A percentile compares a stretch with the other conserved stretches of the same genome.
These are phyloP conservation scores for Apiospora sp. DNA, from an alignment of 2,329 filamentous ascomycete species.

Conservation along the genomic window DNA sequence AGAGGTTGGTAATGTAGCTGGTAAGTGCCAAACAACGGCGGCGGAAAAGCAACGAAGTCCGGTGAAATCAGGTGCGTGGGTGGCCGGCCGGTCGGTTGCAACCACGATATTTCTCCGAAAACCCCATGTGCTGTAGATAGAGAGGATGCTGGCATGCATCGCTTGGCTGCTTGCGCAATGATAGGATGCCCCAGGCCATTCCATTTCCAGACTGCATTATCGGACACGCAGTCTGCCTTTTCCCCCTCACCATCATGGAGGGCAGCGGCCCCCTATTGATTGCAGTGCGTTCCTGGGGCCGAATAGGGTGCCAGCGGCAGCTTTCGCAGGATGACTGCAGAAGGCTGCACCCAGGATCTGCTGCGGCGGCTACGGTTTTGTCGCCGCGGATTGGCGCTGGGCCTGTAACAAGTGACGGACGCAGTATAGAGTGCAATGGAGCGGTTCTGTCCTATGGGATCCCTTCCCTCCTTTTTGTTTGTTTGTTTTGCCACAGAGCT, in stretches of 20 bases:
- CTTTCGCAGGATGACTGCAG: slow-evolving; percentile 2
- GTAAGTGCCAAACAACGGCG: too few relatives aligned
- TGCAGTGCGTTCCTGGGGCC: background rate
- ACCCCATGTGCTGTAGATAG: background rate
- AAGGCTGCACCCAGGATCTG: slow-evolving; percentile 13
- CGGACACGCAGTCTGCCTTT: slow-evolving; percentile 5
- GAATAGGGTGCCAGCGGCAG: slow-evolving; percentile 6
- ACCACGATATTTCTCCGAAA: background rate
- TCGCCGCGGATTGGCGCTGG: slow-evolving; percentile 6
- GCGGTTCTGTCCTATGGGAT: background rate
- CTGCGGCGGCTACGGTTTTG: background rate
- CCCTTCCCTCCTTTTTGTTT: background rate
- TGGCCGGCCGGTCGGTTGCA: background rate
- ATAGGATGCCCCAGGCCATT: background rate
- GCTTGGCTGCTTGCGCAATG: background rate
- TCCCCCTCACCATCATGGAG: background rate
- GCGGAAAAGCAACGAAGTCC: background rate
- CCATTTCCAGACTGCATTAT: slow-evolving; percentile 4
- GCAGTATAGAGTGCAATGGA: background rate
- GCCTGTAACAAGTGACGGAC: slow-evolving; percentile 9
- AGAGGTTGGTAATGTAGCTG: too few relatives aligned
- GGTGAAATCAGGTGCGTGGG: background rate
- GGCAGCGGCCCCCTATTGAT: background rate
- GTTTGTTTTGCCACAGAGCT: slow-evolving; percentile 3
- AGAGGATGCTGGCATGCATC: background rate